Conservation (phyloP, 345 rosid species). For the Eucalyptus sideroxylon region DNA sequence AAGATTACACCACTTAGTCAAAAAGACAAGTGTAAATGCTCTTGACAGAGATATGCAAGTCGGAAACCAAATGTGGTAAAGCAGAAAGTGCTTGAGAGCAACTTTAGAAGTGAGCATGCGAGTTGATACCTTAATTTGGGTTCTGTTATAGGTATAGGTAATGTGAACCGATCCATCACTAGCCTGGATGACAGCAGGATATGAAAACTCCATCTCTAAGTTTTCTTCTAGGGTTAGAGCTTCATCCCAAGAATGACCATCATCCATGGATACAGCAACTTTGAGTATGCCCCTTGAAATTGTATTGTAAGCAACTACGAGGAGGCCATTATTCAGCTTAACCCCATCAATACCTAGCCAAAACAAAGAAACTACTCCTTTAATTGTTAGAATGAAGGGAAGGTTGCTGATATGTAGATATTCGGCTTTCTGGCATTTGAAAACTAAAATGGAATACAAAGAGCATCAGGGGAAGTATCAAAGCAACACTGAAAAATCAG, state of each 20-base stretch:
- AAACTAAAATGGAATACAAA: not conserved
- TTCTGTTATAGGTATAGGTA: slow-evolving; percentile 83
- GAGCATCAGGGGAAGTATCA: not conserved
- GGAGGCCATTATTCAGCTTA: slow-evolving; percentile 56
- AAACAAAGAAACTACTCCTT: not conserved
- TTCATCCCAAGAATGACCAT: slow-evolving; percentile 74
- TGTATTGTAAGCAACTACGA: slow-evolving; percentile 75
- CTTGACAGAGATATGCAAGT: not conserved
- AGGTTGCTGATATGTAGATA: not conserved
- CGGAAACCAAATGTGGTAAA: not conserved
- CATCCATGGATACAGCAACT: slow-evolving; percentile 59
- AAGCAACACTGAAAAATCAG: not conserved
- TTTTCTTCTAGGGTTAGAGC: slow-evolving; percentile 53
- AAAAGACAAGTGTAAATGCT: not conserved
- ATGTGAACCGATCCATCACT: slow-evolving; percentile 65
- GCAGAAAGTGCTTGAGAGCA: not conserved
- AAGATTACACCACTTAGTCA: not conserved
- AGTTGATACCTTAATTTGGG: slow-evolving; percentile 67
- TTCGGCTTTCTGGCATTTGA: not conserved
- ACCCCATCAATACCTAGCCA: slow-evolving; percentile 72
- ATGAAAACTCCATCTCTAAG: slow-evolving; percentile 75
- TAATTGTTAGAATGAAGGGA: not conserved
- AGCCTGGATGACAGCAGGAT: slow-evolving; percentile 80
- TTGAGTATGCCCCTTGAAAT: slow-evolving; percentile 74
- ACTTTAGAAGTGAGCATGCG: not conserved